A percentile compares a stretch with the other conserved stretches of the same genome.
phyloP scores from a whole-genome alignment of 805 yeast species.

The Spathaspora sp. region DNA sequence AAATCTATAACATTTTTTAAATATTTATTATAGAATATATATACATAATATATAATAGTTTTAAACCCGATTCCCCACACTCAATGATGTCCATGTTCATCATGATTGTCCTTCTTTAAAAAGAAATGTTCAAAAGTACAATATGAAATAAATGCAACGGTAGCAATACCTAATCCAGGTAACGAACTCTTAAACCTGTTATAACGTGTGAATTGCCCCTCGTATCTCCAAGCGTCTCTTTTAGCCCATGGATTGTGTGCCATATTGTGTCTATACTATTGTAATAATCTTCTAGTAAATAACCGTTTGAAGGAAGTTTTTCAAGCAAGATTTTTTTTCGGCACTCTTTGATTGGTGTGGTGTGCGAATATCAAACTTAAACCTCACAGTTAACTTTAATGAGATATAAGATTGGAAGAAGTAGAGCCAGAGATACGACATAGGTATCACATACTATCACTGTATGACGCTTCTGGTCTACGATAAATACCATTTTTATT shows the following conservation, averaged over 20 bases:
- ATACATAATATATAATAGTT: background rate
- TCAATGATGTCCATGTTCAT: constrained; percentile 24
- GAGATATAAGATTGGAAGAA: background rate
- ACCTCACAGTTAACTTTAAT: background rate
- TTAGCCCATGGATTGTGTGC: constrained; percentile 44
- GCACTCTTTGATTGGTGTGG: constrained; percentile 1
- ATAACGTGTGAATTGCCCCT: constrained; percentile 71
- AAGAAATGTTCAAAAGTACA: constrained; percentile 58
- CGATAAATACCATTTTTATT: too few species aligned
- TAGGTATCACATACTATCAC: too few species aligned
- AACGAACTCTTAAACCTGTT: constrained; percentile 68
- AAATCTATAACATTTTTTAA: background rate
- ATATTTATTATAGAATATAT: background rate
- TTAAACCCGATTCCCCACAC: background rate
- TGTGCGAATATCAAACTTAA: background rate
- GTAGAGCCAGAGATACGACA: too few species aligned
- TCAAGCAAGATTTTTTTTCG: background rate
- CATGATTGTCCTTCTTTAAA: constrained; percentile 31
- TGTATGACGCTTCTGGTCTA: too few species aligned
- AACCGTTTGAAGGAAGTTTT: background rate
- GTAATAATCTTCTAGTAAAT: background rate
- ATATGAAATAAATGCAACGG: constrained; percentile 68
- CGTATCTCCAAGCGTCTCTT: constrained; percentile 91
- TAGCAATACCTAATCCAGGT: constrained; percentile 79
- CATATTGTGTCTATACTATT: background rate